Base-by-base conservation (phyloP, 2,329 filamentous ascomycete genomes). In the Sarocladium brachiariae region DNA sequence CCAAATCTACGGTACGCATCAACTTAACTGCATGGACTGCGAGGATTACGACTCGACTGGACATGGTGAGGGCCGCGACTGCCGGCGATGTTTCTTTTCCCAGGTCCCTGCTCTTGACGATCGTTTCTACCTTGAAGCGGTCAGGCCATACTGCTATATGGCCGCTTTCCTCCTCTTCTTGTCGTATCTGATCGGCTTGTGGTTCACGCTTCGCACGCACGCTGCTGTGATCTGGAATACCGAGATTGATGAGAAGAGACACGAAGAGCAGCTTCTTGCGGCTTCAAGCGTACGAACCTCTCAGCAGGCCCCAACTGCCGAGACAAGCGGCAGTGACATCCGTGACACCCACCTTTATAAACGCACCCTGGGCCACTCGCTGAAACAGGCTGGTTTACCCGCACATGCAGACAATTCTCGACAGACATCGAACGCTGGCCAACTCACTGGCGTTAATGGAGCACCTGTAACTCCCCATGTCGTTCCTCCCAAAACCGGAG, bases 1-100 rank as follows among this genome's bases (percentile, higher is more conserved):
- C 69, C 92, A 99, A 63, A 96, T 99, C 55, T 97, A 97, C 66
- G 95, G 93, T 58, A 96, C 90, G 46, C 93, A 99, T 63, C 90
- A 99, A 70, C 79, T 99, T 49, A 93, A 89, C 61, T 99, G 93
- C 63, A 80, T 81, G 52, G 80, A 78, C 51, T 83, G 78, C 54
- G 70, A 78, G 45, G 76, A 82, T 55, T 71, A 68, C 50, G 59
- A 54, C 14, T 43, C 55, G 5, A 49, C 58, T 16, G 65, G 64
- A 30, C 65, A 69, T 6, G 55, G 57, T 7, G 60, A 57, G 3
- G 68, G 68, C 9, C 74, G 84, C 53, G 92, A 97, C 64, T 99
- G 93, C 63, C 84, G 88, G 50, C 84, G 91, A 51, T 99, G 93
- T 70, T 97, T 89, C 70, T 99, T 96, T 65, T 88, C 89, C 2